Evolutionary conservation across 805 yeast genomes (phyloP).

Genomic region (Suhomyces faveliae): DNA sequence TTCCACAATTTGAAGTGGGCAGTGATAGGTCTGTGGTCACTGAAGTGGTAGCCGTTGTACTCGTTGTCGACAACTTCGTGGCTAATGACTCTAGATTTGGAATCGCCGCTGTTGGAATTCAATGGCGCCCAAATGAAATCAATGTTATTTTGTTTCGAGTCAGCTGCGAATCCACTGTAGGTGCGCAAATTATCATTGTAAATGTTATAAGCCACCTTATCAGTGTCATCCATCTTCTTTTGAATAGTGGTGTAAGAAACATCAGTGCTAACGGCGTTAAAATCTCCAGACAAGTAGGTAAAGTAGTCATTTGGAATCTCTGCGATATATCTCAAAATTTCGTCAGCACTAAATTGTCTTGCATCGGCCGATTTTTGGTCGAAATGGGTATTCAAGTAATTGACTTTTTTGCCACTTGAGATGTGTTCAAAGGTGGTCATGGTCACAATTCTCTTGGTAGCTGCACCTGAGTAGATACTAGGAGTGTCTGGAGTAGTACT

Average conservation of each 20-base stretch:
- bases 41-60: conserved; percentile 33
- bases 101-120: conserved; percentile 17
- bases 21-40: conserved; percentile 50
- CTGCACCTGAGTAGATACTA: conserved; percentile 50
- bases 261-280: conserved; percentile 40
- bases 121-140: conserved; percentile 38
- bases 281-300: conserved; percentile 53
- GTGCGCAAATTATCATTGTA: conserved; percentile 33
- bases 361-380: conserved; percentile 49
- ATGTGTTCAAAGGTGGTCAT: conserved; percentile 27
- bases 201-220: conserved; percentile 2
- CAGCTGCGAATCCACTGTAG: conserved; percentile 38
- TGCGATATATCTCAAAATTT: conserved; percentile 23
- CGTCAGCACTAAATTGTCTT: conserved; percentile 44
- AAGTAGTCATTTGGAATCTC: conserved; percentile 27
- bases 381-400: conserved; percentile 47
- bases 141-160: conserved; percentile 27
- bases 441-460: conserved; percentile 40
- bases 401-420: conserved; percentile 18
- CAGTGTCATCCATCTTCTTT: conserved; percentile 33
- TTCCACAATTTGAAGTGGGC: conserved; percentile 23
- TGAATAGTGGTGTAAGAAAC: conserved; percentile 34
- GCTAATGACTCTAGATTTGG: conserved; percentile 19
- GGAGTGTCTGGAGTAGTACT: conserved; percentile 55
- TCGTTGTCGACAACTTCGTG: conserved; percentile 36